Conservation (phyloP, 805 yeast genomes). For the Wickerhamiella vanderwaltii region DNA sequence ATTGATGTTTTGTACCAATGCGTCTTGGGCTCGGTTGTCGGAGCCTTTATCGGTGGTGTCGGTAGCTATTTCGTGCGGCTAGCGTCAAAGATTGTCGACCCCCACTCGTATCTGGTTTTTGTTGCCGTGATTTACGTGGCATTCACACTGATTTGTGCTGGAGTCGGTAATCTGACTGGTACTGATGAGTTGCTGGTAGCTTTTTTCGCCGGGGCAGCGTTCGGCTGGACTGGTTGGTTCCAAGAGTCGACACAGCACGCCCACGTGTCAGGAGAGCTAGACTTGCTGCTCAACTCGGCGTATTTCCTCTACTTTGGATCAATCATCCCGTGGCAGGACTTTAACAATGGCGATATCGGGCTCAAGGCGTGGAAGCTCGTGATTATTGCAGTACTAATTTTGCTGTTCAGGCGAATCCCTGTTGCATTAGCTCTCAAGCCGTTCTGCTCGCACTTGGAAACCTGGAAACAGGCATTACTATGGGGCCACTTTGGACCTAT, state of each 20-base stretch:
- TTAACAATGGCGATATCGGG: conserved; percentile 29
- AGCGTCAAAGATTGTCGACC: conserved; percentile 27
- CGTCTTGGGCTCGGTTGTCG: conserved; percentile 44
- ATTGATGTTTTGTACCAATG: conserved; percentile 53
- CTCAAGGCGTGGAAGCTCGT: conserved; percentile 28
- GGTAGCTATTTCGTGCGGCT: conserved; percentile 38
- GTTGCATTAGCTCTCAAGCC: conserved; percentile 37
- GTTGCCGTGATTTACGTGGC: conserved; percentile 26
- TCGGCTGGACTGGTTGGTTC: conserved; percentile 64
- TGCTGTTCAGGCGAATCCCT: conserved; percentile 29
- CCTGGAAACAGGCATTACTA: conserved; percentile 57
- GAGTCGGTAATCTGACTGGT: conserved; percentile 50
- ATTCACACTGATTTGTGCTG: conserved; percentile 47
- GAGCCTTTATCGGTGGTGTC: conserved; percentile 38
- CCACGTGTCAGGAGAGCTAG: conserved; percentile 53
- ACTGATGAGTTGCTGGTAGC: conserved; percentile 62
- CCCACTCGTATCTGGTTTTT: conserved; percentile 40
- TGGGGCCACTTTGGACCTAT: conserved; percentile 71
- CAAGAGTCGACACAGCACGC: conserved; percentile 48
- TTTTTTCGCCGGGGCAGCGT: conserved; percentile 60
- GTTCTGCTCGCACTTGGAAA: conserved; percentile 46
- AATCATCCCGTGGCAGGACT: conserved; percentile 55
- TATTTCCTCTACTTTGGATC: conserved; percentile 62
- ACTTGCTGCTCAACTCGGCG: conserved; percentile 50
- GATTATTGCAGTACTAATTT: conserved; percentile 25